A percentile compares a stretch with the other conserved stretches of the same genome.
These are phyloP conservation scores for Penicillium sp. DNA, from an alignment of 2,329 filamentous ascomycete genomes.

Conservation along the genomic window DNA sequence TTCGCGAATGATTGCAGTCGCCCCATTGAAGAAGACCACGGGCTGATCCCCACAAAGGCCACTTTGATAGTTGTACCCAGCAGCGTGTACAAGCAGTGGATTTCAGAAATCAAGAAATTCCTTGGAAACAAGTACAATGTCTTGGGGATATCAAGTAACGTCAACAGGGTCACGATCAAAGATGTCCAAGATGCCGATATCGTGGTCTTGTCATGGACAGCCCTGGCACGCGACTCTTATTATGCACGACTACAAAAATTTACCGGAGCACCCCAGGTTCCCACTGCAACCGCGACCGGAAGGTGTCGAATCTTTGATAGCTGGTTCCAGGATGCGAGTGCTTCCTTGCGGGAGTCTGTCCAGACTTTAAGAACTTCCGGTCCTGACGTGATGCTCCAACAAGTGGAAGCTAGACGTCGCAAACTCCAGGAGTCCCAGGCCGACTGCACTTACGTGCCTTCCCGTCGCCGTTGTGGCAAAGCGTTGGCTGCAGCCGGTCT, in stretches of 20 bases:
- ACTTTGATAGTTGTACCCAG: constrained; percentile 59
- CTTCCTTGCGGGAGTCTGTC: constrained; percentile 44
- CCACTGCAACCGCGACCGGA: no score
- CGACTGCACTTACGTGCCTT: constrained; percentile 39
- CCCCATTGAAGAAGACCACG: constrained; percentile 6
- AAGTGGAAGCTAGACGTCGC: constrained; percentile 27
- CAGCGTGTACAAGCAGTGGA: constrained; percentile 58
- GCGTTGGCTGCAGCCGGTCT: constrained; percentile 20
- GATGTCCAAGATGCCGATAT: constrained; percentile 51
- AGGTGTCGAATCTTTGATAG: constrained; percentile 52
- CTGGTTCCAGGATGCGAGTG: constrained; percentile 51
- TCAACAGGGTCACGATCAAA: constrained; percentile 44
- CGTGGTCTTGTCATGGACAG: constrained; percentile 52
- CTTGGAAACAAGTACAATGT: constrained; percentile 45
- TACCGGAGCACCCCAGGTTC: constrained; percentile 46
- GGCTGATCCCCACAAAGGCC: constrained; percentile 48
- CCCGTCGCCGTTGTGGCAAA: constrained; percentile 32
- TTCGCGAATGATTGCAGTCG: constrained; percentile 19
- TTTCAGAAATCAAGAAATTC: constrained; percentile 52
- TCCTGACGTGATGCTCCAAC: constrained; percentile 31
- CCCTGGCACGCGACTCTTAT: constrained; percentile 51
- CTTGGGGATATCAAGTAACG: constrained; percentile 37
- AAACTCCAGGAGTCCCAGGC: constrained; percentile 36
- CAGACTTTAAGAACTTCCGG: constrained; percentile 33
- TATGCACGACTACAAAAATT: constrained; percentile 50